Conservation (phyloP, 495 filamentous ascomycete genomes). For the Penicillium verhagenii region DNA sequence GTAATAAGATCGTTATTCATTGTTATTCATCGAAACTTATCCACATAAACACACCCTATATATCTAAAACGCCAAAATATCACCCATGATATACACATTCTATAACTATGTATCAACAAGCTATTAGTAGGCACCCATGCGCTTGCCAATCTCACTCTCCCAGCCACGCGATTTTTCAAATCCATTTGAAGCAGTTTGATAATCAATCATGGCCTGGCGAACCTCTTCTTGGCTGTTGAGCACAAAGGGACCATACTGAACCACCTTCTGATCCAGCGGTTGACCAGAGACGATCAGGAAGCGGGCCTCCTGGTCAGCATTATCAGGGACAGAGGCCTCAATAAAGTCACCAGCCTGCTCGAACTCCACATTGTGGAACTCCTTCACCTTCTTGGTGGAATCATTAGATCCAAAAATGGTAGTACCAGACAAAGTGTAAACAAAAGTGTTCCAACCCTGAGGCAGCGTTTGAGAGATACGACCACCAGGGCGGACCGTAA, state of each 20-base stretch:
- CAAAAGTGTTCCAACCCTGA: conserved; percentile 86
- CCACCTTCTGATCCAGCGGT: conserved; percentile 85
- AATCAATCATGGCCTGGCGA: conserved; percentile 87
- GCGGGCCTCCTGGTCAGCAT: conserved; percentile 61
- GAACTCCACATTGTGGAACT: conserved; percentile 90
- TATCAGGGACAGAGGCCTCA: conserved; percentile 63
- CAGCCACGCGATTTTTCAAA: conserved; percentile 85
- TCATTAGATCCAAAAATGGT: conserved; percentile 64
- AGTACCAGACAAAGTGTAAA: conserved; percentile 72
- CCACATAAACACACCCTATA: not conserved
- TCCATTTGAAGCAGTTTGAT: conserved; percentile 77
- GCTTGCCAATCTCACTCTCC: conserved; percentile 92
- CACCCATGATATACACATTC: not conserved
- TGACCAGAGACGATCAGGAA: conserved; percentile 84
- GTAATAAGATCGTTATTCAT: not conserved
- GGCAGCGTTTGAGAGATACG: conserved; percentile 72
- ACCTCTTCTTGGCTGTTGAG: conserved; percentile 80
- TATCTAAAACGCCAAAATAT: not conserved
- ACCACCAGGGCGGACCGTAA: conserved; percentile 78
- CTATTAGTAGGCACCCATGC: conserved; percentile 48
- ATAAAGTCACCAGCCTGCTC: conserved; percentile 75
- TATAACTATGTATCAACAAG: not conserved
- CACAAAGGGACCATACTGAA: conserved; percentile 97
- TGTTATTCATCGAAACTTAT: not conserved
- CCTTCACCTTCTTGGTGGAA: conserved; percentile 54